Base-by-base conservation (phyloP, 116 monocot species). In the Iris pallida region DNA sequence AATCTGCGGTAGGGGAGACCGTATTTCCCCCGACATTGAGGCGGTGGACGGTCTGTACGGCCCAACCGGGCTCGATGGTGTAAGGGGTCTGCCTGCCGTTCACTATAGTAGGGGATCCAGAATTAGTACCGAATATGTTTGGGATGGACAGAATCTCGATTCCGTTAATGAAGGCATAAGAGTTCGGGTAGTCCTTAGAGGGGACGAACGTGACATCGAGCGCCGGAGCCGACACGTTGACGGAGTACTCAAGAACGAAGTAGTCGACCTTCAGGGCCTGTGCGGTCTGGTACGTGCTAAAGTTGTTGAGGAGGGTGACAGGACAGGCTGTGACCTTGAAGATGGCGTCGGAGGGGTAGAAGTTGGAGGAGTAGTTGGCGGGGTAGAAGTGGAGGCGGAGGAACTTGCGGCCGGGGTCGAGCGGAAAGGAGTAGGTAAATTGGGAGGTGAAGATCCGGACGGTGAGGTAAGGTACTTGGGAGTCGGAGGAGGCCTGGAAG, bases 371-470 rank as follows among this genome's bases (percentile, higher is more conserved):
- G 59, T 85, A 93, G 72, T 80, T 66, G 40, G 83, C 16, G 0
- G 90, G 88, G 71, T 93, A 86, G 83, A 98, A 93, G 80, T 93
- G 76, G 66, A 98, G 82, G 16, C 98, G 85, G 70, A 98, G 15
- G 69, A 78, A 98, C 58, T 93, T 81, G 13, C 93, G 90, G 68
- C 88, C 93, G 7, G 77, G 19, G 67, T 56, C 69, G 62, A 93
- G 74, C 5, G 93, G 93, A 73, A 98, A 90, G 63, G 78, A 59
- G 80, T 98, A 98, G 66, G 93, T 84, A 78, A 70, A 84, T 12
- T 78, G 64, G 42, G 85, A 64, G 12, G 81, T 58, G 80, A 86
- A 90, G 76, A 93, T 8, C 4, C 98, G 83, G 14, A 86, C 97
- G 8, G 88, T 70, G 45, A 77, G 41, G 79, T 69, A 95, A 0